Evolutionary conservation across 2,329 filamentous ascomycete species (phyloP).

Genomic region (Rutstroemia sp.): DNA sequence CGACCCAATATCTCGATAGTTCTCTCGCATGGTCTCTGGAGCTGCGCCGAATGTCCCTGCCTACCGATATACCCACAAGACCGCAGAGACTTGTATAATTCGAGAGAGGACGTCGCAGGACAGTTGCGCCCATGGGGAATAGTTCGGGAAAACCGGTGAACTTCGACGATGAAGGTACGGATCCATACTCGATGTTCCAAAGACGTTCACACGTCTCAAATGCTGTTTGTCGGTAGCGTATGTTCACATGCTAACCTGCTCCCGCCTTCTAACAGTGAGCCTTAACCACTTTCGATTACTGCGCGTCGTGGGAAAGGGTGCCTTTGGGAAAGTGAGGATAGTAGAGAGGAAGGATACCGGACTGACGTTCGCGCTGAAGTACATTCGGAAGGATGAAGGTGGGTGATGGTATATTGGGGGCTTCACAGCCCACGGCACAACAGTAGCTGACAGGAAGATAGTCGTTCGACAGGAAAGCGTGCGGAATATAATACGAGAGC

Average conservation of each 20-base stretch:
- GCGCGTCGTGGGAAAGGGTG: constrained; percentile 92
- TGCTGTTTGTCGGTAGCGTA: not conserved
- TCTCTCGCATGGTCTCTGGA: not conserved
- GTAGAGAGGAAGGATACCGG: constrained; percentile 95
- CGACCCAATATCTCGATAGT: not conserved
- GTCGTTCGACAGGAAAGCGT: constrained; percentile 97
- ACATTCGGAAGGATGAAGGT: constrained; percentile 99
- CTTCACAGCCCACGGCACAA: constrained; percentile 10
- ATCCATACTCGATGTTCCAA: not conserved
- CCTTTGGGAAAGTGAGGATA: constrained; percentile 97
- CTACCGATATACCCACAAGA: not conserved
- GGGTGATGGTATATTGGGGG: constrained; percentile 27
- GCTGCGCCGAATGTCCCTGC: constrained; percentile 6
- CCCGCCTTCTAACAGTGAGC: constrained; percentile 57
- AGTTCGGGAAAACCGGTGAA: constrained; percentile 89
- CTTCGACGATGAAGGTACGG: constrained; percentile 84
- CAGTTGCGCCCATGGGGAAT: constrained; percentile 68
- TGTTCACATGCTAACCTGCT: constrained; percentile 14
- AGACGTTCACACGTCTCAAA: not conserved
- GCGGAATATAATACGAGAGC: constrained; percentile 94
- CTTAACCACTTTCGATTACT: constrained; percentile 95
- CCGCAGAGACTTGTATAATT: not conserved
- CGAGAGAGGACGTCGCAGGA: not conserved
- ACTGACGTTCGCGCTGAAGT: constrained; percentile 92
- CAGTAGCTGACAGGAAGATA: constrained; percentile 33